phyloP scores from a whole-genome alignment of 768 basidiomycete species.

The Tricholoma furcatifolium region DNA sequence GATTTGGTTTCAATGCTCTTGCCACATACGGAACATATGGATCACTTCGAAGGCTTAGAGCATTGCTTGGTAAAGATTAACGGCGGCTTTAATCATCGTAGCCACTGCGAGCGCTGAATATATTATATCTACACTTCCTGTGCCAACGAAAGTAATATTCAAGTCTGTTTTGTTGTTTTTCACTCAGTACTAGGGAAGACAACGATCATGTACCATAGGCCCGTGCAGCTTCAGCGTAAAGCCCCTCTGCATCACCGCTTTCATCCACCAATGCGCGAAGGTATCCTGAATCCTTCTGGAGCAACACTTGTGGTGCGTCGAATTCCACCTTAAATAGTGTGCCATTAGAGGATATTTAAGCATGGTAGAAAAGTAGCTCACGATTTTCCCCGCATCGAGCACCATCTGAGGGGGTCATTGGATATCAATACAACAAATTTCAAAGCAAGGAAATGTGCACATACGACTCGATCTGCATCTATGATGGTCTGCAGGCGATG shows the following conservation, averaged over 20 bases:
- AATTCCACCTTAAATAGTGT: conserved; percentile 44
- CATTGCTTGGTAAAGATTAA: too few species aligned
- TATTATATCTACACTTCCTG: too few species aligned
- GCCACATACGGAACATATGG: conserved; percentile 12
- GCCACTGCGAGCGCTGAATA: too few species aligned
- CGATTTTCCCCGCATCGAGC: conserved; percentile 51
- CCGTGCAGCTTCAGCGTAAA: conserved; percentile 41
- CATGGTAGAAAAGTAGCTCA: conserved; percentile 22
- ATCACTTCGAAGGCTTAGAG: too few species aligned
- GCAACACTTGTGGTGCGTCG: conserved; percentile 48
- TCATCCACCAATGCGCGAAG: conserved; percentile 57
- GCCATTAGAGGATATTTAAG: not conserved
- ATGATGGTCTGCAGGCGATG: conserved; percentile 68
- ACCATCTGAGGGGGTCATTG: conserved; percentile 39
- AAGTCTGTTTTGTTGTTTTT: too few species aligned
- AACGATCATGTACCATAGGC: not conserved
- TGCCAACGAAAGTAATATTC: too few species aligned
- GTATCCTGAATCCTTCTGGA: conserved; percentile 49
- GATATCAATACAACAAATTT: not conserved
- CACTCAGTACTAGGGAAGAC: too few species aligned
- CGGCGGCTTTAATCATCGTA: too few species aligned
- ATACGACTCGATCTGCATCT: conserved; percentile 54
- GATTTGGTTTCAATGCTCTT: conserved; percentile 16
- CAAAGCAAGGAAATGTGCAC: conserved; percentile 13
- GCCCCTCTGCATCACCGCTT: conserved; percentile 47